Base-by-base conservation (phyloP, 192 early-diverging fungal genomes). In the Dispira parvispora region DNA sequence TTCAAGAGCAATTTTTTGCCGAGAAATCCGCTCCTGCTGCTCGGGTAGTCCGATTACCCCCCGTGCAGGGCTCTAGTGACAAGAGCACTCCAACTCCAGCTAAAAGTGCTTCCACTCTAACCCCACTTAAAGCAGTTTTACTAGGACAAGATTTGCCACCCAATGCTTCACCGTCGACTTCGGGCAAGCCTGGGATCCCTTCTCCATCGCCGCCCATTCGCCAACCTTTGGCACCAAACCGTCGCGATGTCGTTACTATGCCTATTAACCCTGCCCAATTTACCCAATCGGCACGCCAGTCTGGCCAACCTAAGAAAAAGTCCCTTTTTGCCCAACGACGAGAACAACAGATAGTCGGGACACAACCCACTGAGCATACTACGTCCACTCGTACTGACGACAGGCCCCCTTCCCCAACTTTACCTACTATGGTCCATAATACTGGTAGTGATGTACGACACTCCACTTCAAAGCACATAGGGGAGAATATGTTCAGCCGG, bases 291-390 rank as follows among this genome's bases (percentile, higher is more conserved):
- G 13, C 2, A 26, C 38, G 32, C 16, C 61, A 32, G 14, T 12
- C 21, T 8, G n/a, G 16, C 20, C 3, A 25, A 11, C 55, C 26
- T n/a, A 73, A 69, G 42, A 73, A 68, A 42, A 62, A 63, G 23
- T 73, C 75, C 0, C 62, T 77, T 12, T 77, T 77, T 68, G 75
- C 75, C 13, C 75, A 77, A 65, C 63, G 75, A 28, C 67, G 72
- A 16, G 65, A 67, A 9, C 72, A 71, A 9, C 28, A 67, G 61
- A 57, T 52, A 18, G n/a, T 11, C 18, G n/a, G 10, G n/a, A 44
- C 11, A 50, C 16, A 23, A 27, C 3, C 28, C 9, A 21, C 10
- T 8, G 32, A 13, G 6, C 53, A 28, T 52, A 52, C 16, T 28
- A 52, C 21, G 18, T 43, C 25, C 18, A 32, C 20, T 2, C 16